Conservation (phyloP, 2,329 filamentous ascomycete genomes). For the Arthrobotrys iridis region DNA sequence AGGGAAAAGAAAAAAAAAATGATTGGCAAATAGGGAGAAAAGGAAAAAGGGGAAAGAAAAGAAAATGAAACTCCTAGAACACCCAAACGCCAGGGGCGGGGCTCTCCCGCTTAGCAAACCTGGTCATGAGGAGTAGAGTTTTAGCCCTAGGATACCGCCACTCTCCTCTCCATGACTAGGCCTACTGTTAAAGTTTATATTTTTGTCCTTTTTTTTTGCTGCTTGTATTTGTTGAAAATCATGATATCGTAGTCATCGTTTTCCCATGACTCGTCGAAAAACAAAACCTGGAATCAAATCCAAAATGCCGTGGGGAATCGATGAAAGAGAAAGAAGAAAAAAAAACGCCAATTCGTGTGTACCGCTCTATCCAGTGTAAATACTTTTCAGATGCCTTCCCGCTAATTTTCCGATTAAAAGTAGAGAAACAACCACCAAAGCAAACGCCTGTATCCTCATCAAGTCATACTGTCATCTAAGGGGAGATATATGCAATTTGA, state of each 20-base stretch:
- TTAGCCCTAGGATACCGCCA: background rate
- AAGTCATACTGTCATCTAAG: background rate
- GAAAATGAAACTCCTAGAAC: conserved; percentile 9
- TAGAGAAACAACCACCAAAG: background rate
- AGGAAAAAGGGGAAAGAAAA: background rate
- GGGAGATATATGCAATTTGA: background rate
- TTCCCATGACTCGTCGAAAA: background rate
- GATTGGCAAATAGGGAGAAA: background rate
- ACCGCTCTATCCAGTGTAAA: background rate
- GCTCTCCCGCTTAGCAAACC: background rate
- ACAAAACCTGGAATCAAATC: background rate
- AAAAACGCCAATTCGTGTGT: background rate
- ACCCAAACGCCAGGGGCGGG: conserved; percentile 19
- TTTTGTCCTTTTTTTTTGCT: background rate
- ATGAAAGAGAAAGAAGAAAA: conserved; percentile 1
- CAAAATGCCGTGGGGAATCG: background rate
- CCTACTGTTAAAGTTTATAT: background rate
- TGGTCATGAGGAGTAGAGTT: conserved; percentile 17
- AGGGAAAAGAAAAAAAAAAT: no score
- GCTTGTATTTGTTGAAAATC: background rate
- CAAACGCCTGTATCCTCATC: background rate
- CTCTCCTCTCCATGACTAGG: conserved; percentile 2
- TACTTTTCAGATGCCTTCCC: background rate
- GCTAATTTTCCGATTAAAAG: background rate
- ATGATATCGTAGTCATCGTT: background rate